These are phyloP conservation scores for Volvariella volvacea DNA, from an alignment of 1,284 basidiomycete genomes.

Conservation along the genomic window DNA sequence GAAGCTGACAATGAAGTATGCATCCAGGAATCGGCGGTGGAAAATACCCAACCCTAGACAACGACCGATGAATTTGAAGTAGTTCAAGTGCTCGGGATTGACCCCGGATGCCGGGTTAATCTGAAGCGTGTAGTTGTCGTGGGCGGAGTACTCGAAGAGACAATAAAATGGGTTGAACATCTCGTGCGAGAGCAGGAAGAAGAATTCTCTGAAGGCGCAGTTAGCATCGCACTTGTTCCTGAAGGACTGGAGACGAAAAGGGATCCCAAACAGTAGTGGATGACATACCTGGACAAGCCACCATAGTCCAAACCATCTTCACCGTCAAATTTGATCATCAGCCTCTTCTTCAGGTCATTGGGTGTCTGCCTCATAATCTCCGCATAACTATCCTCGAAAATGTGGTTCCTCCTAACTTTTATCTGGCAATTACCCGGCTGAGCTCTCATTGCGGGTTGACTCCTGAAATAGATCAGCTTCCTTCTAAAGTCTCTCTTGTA, in stretches of 20 bases:
- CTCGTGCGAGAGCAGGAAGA: conserved; percentile 93
- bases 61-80: conserved; percentile 96
- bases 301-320: conserved; percentile 96
- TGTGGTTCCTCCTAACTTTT: conserved; percentile 88
- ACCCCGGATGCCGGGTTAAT: conserved; percentile 94
- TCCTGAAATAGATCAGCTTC: conserved; percentile 95
- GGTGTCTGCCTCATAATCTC: conserved; percentile 96
- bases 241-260: neutral
- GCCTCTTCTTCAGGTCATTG: conserved; percentile 88
- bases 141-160: conserved; percentile 93
- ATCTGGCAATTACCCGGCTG: conserved; percentile 92
- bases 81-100: conserved; percentile 95
- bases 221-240: neutral
- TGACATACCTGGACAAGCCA: conserved; percentile 74
- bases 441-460: conserved; percentile 86
- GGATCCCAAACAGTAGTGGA: no score
- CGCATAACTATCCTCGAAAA: conserved; percentile 93
- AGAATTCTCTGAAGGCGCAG: conserved; percentile 51
- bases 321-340: conserved; percentile 98
- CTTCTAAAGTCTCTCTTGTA: conserved; percentile 96
- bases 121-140: conserved; percentile 95
- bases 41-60: conserved; percentile 91
- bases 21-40: conserved; percentile 93
- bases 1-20: conserved; percentile 95
- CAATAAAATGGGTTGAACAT: conserved; percentile 97